Conservation (phyloP, 2,329 filamentous ascomycete genomes). For the Elsinoe fawcettii region DNA sequence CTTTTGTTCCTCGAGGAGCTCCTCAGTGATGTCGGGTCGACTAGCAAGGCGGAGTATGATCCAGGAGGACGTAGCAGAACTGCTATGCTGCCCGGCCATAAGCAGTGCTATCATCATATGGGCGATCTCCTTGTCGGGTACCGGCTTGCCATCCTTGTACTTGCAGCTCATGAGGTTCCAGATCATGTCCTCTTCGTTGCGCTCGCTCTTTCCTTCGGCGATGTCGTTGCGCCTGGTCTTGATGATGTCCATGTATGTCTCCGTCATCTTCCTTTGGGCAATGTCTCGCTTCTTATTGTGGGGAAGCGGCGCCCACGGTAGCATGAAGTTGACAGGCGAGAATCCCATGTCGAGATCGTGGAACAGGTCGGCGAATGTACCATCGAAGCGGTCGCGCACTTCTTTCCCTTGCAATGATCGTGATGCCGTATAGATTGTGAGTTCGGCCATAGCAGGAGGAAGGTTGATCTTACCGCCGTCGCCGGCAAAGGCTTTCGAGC, state of each 20-base stretch:
- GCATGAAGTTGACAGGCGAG: constrained; percentile 79
- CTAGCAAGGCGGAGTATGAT: constrained; percentile 74
- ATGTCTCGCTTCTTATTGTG: constrained; percentile 75
- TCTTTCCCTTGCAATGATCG: constrained; percentile 78
- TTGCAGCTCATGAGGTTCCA: constrained; percentile 78
- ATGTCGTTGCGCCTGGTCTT: constrained; percentile 53
- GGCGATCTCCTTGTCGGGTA: constrained; percentile 79
- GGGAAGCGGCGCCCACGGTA: constrained; percentile 82
- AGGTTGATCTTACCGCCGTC: constrained; percentile 63
- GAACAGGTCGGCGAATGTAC: constrained; percentile 71
- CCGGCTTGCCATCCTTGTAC: constrained; percentile 71
- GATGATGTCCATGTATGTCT: constrained; percentile 78
- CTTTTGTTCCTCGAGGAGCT: constrained; percentile 76
- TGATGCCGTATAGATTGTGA: constrained; percentile 85
- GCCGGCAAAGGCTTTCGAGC: constrained; percentile 51
- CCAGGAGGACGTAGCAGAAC: constrained; percentile 76
- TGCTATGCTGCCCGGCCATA: constrained; percentile 88
- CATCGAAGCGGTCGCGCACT: constrained; percentile 72
- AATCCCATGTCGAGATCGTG: constrained; percentile 89
- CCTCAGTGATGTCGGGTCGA: constrained; percentile 68
- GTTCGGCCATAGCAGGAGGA: constrained; percentile 68
- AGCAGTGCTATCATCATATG: constrained; percentile 92
- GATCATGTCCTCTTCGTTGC: constrained; percentile 64
- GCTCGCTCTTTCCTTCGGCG: constrained; percentile 39
- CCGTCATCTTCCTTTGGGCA: constrained; percentile 71